phyloP scores from a whole-genome alignment of 306 rosid species.

The Vigna unguiculata region DNA sequence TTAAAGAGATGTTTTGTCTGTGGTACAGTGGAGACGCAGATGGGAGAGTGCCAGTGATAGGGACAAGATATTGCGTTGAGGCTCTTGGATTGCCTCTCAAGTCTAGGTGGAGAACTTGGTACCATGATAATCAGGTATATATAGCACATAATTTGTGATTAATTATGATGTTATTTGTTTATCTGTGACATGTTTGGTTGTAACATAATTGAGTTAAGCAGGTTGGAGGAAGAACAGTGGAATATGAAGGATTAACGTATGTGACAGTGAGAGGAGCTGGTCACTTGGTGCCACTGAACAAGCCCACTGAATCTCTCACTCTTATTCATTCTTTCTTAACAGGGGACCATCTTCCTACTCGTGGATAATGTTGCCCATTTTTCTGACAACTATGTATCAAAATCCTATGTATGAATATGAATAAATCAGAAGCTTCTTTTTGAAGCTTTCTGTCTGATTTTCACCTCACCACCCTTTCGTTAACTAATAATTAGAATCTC shows the following conservation, averaged over 20 bases:
- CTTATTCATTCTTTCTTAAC: constrained; percentile 59
- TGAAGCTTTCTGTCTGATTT: too few relatives aligned
- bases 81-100: constrained; percentile 57
- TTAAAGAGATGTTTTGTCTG: neutral
- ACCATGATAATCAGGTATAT: constrained; percentile 53
- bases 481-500: too few relatives aligned
- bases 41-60: constrained; percentile 64
- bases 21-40: constrained; percentile 66
- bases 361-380: neutral
- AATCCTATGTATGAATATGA: neutral
- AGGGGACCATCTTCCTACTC: constrained; percentile 50
- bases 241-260: constrained; percentile 62
- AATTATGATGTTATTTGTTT: too few relatives aligned
- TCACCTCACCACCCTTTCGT: too few relatives aligned
- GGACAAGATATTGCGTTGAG: constrained; percentile 62
- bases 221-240: constrained; percentile 69
- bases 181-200: too few relatives aligned
- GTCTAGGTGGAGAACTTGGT: constrained; percentile 61
- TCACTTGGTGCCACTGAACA: constrained; percentile 64
- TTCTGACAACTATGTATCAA: neutral
- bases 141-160: too few relatives aligned
- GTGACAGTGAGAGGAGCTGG: constrained; percentile 72
- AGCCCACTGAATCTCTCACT: constrained; percentile 56
- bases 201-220: neutral
- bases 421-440: too few relatives aligned